Conservation (phyloP, 1,139 yeast species). For the Taiozyma onychis region DNA sequence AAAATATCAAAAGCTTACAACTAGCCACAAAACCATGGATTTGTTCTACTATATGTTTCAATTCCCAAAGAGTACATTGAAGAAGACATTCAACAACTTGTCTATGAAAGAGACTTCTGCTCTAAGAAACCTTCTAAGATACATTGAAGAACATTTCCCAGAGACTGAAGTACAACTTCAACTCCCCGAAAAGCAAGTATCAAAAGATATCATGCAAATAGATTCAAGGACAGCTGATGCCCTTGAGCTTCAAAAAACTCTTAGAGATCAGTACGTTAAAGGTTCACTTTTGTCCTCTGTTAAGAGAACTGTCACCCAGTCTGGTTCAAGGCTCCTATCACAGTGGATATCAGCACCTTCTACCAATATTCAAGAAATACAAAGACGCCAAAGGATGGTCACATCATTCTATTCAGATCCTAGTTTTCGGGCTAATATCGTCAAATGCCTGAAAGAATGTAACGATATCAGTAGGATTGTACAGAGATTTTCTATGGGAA, state of each 20-base stretch:
- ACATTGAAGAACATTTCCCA: conserved; percentile 54
- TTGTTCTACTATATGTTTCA: conserved; percentile 29
- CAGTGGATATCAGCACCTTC: conserved; percentile 86
- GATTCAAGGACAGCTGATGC: conserved; percentile 82
- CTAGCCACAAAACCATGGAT: conserved; percentile 28
- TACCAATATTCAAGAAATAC: conserved; percentile 49
- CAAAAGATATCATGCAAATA: conserved; percentile 59
- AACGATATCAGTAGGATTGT: conserved; percentile 50
- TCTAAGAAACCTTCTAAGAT: conserved; percentile 49
- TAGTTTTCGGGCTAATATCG: conserved; percentile 31
- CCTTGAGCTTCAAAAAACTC: conserved; percentile 59
- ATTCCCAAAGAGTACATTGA: conserved; percentile 14
- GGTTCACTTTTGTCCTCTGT: conserved; percentile 72
- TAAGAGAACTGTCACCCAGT: conserved; percentile 67
- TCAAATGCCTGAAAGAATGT: conserved; percentile 31
- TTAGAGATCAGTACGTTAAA: conserved; percentile 49
- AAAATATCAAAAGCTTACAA: conserved; percentile 42
- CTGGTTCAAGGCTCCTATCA: conserved; percentile 72
- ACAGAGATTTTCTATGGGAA: conserved; percentile 44
- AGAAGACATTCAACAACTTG: conserved; percentile 23
- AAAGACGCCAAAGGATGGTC: conserved; percentile 59
- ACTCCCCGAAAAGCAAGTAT: conserved; percentile 44
- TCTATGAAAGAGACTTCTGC: conserved; percentile 46
- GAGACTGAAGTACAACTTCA: conserved; percentile 42
- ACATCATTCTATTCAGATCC: conserved; percentile 41